Evolutionary conservation across 208 protist genomes (phyloP).

Genomic region (Leishmania aethiopica): DNA sequence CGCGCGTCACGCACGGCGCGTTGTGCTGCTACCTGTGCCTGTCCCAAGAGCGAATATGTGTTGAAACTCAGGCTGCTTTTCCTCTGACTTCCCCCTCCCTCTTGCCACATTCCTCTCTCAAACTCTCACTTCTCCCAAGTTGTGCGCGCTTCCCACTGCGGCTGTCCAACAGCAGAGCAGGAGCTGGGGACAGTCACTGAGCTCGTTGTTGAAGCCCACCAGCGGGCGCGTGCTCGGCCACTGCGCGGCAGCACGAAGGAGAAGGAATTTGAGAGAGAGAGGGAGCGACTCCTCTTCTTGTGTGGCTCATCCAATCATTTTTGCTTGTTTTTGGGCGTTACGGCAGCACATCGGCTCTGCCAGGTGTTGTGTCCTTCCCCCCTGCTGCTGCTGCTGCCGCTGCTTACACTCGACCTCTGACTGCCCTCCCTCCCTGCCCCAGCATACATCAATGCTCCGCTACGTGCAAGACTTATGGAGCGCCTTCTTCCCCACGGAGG

Average conservation of each 20-base stretch:
- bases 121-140: neutral
- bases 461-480: slow-evolving; percentile 40
- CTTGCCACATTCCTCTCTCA: neutral
- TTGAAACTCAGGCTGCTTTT: neutral
- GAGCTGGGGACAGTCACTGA: neutral
- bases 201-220: neutral
- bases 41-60: neutral
- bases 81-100: neutral
- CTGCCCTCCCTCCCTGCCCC: neutral
- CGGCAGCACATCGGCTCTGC: neutral
- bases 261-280: neutral
- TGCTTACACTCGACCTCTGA: neutral
- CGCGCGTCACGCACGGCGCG: neutral
- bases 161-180: neutral
- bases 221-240: neutral
- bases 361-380: neutral
- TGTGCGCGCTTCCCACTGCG: neutral
- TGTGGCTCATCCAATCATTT: neutral
- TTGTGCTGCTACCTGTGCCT: neutral
- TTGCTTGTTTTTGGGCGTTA: neutral
- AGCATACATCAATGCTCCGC: slow-evolving; percentile 24
- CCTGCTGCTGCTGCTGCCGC: neutral
- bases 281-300: too few species aligned
- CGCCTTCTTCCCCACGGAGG: slow-evolving; percentile 39
- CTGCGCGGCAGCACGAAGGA: neutral